Evolutionary conservation across 192 early-diverging fungal species (phyloP), one percentile per base, ranked within the genome.

Genomic region (Chytriomyces sp.): DNA sequence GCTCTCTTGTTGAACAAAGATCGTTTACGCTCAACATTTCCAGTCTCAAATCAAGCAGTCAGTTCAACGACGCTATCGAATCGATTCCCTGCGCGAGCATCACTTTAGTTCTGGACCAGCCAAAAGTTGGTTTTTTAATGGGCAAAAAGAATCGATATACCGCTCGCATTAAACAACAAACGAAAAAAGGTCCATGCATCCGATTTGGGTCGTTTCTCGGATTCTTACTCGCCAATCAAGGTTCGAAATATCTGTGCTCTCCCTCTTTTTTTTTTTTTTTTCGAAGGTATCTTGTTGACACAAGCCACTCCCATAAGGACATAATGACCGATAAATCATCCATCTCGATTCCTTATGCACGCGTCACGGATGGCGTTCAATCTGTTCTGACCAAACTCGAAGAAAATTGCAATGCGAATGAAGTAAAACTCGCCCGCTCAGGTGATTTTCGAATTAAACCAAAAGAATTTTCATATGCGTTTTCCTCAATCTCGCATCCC

Each of bases 171-270:
- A 1, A n/a, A 6, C 49, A 13, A 20, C 20, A 57, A 57, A 11
- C 60, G 2, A 28, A 20, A 28, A 35, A 53, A 73, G 71, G 60
- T 62, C 45, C 59, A 73, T 26, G 71, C 71, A 9, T 61, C 57
- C 9, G 71, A 73, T 46, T 43, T 73, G 10, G n/a, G 59, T 53
- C 71, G 71, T 6, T 73, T 73, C 53, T 23, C 71, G 6, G 10
- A 28, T 20, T 61, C 53, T 16, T 73, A 49, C 45, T 1, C 53
- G 8, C 16, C 71, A 10, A 16, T 61, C 60, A 60, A 73, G 45
- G 71, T 73, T 69, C 11, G 20, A 13, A 13, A n/a, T n/a, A 43
- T 44, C 45, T 44, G n/a, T 6, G 7, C 11, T 13, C 50, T 57
- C 13, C 16, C 59, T 60, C 2, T 63, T 45, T 18, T 73, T 18